Base-by-base conservation (phyloP, 805 yeast genomes). In the Wickerhamomyces ciferrii region DNA sequence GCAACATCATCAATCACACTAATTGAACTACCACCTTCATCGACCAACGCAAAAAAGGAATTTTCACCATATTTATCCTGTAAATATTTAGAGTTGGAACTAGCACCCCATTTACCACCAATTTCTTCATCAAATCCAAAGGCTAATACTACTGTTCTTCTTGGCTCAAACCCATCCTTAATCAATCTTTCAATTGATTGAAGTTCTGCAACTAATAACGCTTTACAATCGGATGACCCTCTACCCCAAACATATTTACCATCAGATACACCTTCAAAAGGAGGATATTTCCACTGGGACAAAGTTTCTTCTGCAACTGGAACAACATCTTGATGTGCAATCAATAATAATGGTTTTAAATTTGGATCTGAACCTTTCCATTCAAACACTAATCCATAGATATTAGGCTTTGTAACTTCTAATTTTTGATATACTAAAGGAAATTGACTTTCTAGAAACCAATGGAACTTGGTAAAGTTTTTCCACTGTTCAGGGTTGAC, bases 281-380 rank as follows among this genome's bases (percentile, higher is more conserved):
- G 94, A 7, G 77, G 79, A 58, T 78, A 70, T 0, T 67, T 66
- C 95, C 95, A 87, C 46, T 76, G 69, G 24, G 59, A 63, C 44
- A 71, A 62, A 0, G 89, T 79, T 27, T 73, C 76, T 14, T 63
- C 60, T 54, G 81, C 85, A 10, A 85, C 84, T 1, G 96, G 95
- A 21, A 87, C 96, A 5, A 83, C 87, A 57, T 87, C 95, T 61
- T 79, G 84, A 60, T 87, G 96, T 1, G 92, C 91, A 56, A 84
- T 78, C 43, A 86, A 68, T 63, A 87, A 58, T 24, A 82, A 53
- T 14, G 96, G 95, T 60, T 83, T 81, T 51, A 82, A 66, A 4
- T 60, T 47, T 11, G 54, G 35, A 42, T 75, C 57, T 5, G 76
- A 60, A 5, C 95, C 94, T 48, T 72, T 58, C 77, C 87, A 78